phyloP scores from a whole-genome alignment of 176 grass and related monocot species.

The Avena eriantha region DNA sequence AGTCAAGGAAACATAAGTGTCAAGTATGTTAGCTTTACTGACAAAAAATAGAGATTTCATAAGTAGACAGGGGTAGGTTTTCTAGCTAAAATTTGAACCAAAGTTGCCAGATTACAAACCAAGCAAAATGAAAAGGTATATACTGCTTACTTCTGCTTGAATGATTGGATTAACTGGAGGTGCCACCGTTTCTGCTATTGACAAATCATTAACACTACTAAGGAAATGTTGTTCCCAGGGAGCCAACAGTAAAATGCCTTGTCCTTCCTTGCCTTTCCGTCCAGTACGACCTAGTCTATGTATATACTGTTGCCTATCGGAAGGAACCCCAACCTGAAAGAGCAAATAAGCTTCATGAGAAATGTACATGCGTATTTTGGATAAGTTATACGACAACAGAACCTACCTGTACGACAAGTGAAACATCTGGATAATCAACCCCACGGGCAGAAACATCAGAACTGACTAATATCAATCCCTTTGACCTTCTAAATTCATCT shows the following conservation, averaged over 20 bases:
- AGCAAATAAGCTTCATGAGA: constrained; percentile 22
- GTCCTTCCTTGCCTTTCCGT: constrained; percentile 84
- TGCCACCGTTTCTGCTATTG: constrained; percentile 56
- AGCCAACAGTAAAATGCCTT: constrained; percentile 76
- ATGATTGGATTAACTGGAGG: constrained; percentile 51
- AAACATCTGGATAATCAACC: constrained; percentile 96
- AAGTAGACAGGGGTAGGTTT: not conserved
- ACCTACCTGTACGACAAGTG: constrained; percentile 81
- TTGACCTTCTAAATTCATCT: constrained; percentile 88
- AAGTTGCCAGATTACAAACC: not conserved
- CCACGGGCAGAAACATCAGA: constrained; percentile 97
- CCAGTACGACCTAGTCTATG: constrained; percentile 93
- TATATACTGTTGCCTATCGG: constrained; percentile 91
- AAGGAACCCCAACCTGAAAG: constrained; percentile 71
- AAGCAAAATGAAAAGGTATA: not conserved
- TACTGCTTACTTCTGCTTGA: constrained; percentile 55
- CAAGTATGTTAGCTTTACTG: constrained; percentile 19
- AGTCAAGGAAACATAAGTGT: constrained; percentile 32
- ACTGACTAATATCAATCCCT: constrained; percentile 89
- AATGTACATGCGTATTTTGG: not conserved
- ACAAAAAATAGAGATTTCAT: constrained; percentile 29
- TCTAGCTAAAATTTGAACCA: not conserved
- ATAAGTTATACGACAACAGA: not conserved
- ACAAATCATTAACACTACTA: constrained; percentile 69
- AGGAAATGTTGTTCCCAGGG: constrained; percentile 83